Percentiles rank a stretch among this genome's conserved stretches.
Evolutionary conservation across 352 stramenopile genomes (phyloP).

Genomic region (Phytophthora sp.): DNA sequence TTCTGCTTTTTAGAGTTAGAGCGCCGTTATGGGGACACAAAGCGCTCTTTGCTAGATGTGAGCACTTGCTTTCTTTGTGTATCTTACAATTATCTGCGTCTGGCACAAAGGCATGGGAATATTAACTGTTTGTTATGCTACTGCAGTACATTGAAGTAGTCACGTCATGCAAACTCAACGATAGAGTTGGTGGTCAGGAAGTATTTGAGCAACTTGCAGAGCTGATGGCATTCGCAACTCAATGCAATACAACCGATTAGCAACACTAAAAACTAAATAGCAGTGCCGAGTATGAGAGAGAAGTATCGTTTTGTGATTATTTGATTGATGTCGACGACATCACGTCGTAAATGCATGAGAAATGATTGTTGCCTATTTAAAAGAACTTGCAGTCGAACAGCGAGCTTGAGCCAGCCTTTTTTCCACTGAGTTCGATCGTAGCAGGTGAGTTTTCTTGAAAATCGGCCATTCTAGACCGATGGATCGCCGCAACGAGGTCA

Average conservation of each 20-base stretch:
- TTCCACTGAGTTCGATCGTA: constrained; percentile 45
- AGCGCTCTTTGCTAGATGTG: constrained; percentile 60
- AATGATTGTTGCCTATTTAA: constrained; percentile 4
- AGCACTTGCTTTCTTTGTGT: background rate
- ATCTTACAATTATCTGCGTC: too few relatives aligned
- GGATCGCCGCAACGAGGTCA: constrained; percentile 57
- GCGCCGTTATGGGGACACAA: constrained; percentile 59
- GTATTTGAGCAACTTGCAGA: constrained; percentile 68
- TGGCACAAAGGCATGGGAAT: too few relatives aligned
- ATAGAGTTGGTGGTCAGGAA: constrained; percentile 46
- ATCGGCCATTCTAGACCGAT: constrained; percentile 52
- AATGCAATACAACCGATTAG: constrained; percentile 21
- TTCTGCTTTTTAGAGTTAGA: constrained; percentile 42
- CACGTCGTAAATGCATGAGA: background rate
- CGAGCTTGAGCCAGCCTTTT: constrained; percentile 14
- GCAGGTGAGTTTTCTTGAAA: constrained; percentile 19
- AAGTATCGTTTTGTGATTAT: background rate
- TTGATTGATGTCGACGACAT: background rate
- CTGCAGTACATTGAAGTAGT: constrained; percentile 53
- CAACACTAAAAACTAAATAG: background rate
- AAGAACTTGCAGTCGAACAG: constrained; percentile 62
- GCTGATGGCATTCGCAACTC: constrained; percentile 45
- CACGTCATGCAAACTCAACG: constrained; percentile 54
- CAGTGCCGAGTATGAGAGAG: background rate
- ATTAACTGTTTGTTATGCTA: background rate